Percentiles rank a stretch among this genome's conserved stretches.
Conservation (phyloP, 768 basidiomycete species). For the Nidularia pulvinata region DNA sequence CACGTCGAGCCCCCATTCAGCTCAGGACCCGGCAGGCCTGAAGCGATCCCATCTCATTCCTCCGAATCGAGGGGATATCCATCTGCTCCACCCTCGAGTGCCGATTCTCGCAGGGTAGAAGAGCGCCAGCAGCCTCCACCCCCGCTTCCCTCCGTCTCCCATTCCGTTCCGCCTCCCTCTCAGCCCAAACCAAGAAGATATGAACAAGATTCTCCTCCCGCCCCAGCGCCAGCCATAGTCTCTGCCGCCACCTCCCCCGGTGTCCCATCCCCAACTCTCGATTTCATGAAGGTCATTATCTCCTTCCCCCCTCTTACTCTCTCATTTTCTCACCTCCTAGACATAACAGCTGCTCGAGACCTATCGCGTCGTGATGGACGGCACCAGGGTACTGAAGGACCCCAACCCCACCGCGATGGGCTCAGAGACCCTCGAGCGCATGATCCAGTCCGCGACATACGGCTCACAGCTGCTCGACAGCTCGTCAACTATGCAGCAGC, state of each 20-base stretch:
- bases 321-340: background rate
- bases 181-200: slow-evolving; percentile 3
- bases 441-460: slow-evolving; percentile 40
- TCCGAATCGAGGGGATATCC: slow-evolving; percentile 5
- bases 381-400: slow-evolving; percentile 10
- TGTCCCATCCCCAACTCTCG: slow-evolving; percentile 9
- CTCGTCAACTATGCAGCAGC: slow-evolving; percentile 6
- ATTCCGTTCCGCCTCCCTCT: slow-evolving; percentile 1
- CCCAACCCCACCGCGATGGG: background rate
- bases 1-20: slow-evolving; percentile 27
- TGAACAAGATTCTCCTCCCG: slow-evolving; percentile 4
- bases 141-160: slow-evolving; percentile 1
- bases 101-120: background rate
- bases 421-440: slow-evolving; percentile 31
- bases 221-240: slow-evolving; percentile 1
- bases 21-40: slow-evolving; percentile 26
- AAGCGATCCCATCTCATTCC: slow-evolving; percentile 22
- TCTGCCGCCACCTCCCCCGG: slow-evolving; percentile 6
- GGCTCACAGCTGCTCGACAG: slow-evolving; percentile 44
- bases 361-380: slow-evolving; percentile 29
- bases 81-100: slow-evolving; percentile 2
- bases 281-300: slow-evolving; percentile 22
- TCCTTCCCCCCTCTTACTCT: background rate
- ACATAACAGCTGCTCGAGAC: slow-evolving; percentile 15
- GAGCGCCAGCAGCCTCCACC: slow-evolving; percentile 1